Evolutionary conservation across 768 basidiomycete species (phyloP), one percentile per base, ranked within the genome.

Genomic region (Macrolepiota dolichaula): DNA sequence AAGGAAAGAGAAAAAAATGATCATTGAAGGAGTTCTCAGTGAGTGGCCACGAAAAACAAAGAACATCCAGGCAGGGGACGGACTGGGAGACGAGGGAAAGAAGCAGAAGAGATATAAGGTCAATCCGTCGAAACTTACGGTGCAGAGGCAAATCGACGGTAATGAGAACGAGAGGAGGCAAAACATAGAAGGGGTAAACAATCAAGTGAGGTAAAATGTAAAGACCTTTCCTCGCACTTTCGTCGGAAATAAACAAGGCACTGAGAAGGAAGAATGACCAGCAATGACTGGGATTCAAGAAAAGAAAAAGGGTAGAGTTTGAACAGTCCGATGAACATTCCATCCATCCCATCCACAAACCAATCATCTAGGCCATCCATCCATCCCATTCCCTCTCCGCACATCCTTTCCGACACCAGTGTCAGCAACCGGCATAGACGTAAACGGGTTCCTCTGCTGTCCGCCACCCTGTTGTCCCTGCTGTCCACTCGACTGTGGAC

Each of bases 281-380:
- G 51, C 54, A 29, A 37, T n/a, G n/a, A 24, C 35, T 25, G n/a
- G 56, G 52, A 62, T 40, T 42, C 58, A 49, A 61, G 56, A 57
- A 59, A 53, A 44, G 51, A 50, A 46, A 29, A 29, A 38, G 50
- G 15, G 40, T 19, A 17, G 40, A 62, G 52, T 27, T 40, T 19
- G 38, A 49, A 37, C 35, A 4, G 53, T 19, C 37, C 57, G 19
- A 32, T 3, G 44, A 13, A 51, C 55, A 25, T 57, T 11, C 51
- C 56, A 29, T 32, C 55, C 58, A 13, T 51, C 25, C 22, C 25
- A 24, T 9, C 25, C 25, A 24, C 22, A 25, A 11, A 49, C 24
- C 24, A 49, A 62, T 86, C 77, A 91, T 80, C 89, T 84, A 65
- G 85, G 84, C 89, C 90, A 92, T 55, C 83, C 71, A 71, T 92